These are phyloP conservation scores for Paragyromitra xinjiangensis DNA, from an alignment of 495 filamentous ascomycete species.

Conservation along the genomic window DNA sequence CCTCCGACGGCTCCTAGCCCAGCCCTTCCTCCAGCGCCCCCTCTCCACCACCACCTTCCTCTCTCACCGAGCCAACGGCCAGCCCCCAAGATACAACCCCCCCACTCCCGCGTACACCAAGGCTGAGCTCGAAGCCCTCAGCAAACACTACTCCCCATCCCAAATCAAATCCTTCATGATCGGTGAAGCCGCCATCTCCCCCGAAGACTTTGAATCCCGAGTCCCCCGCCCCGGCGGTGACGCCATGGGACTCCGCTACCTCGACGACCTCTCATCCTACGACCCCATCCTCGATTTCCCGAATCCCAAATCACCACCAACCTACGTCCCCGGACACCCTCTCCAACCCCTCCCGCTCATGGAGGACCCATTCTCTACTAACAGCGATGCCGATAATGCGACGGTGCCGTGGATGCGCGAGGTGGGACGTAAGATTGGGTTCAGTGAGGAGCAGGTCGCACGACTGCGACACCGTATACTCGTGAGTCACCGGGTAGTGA, in stretches of 20 bases:
- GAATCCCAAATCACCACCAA: conserved; percentile 58
- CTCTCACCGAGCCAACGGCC: conserved; percentile 22
- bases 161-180: conserved; percentile 87
- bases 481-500: conserved; percentile 76
- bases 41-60: conserved; percentile 58
- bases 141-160: conserved; percentile 74
- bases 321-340: conserved; percentile 51
- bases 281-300: conserved; percentile 79
- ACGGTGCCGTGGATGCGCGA: conserved; percentile 63
- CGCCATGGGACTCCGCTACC: conserved; percentile 74
- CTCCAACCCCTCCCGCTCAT: conserved; percentile 58
- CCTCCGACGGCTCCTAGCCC: conserved; percentile 63
- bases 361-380: conserved; percentile 54
- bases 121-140: conserved; percentile 71
- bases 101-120: conserved; percentile 67
- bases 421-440: conserved; percentile 65
- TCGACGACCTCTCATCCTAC: conserved; percentile 83
- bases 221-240: conserved; percentile 76
- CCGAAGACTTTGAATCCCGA: conserved; percentile 72
- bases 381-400: conserved; percentile 64
- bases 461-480: conserved; percentile 69
- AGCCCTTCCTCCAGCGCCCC: conserved; percentile 60
- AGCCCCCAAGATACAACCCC: conserved; percentile 28
- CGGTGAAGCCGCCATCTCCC: conserved; percentile 82
- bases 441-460: conserved; percentile 67